phyloP scores from a whole-genome alignment of 1,284 basidiomycete species.

The Pisolithus thermaeus region DNA sequence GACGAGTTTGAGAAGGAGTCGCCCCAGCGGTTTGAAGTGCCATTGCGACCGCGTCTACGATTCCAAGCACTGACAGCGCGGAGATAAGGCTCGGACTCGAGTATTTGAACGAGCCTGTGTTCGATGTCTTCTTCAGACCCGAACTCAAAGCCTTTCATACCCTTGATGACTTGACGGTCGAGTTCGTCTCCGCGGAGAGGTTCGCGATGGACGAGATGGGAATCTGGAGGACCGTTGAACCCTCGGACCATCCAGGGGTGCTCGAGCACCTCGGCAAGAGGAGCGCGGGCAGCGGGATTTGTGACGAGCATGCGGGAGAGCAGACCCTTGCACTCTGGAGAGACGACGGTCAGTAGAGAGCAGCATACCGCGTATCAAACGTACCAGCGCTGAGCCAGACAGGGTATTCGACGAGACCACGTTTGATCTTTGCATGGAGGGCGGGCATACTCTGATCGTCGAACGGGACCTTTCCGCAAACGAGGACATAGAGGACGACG shows the following conservation, averaged over 20 bases:
- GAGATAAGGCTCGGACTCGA: slow-evolving; percentile 76
- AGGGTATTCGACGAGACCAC: slow-evolving; percentile 95
- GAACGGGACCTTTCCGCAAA: slow-evolving; percentile 98
- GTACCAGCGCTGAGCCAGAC: slow-evolving; percentile 91
- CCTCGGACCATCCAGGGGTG: slow-evolving; percentile 97
- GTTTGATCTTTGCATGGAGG: slow-evolving; percentile 97
- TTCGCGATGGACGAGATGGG: slow-evolving; percentile 84
- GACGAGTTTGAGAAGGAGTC: slow-evolving; percentile 60
- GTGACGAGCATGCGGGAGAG: slow-evolving; percentile 96
- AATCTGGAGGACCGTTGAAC: slow-evolving; percentile 72
- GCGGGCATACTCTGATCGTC: slow-evolving; percentile 99
- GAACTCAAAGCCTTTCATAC: slow-evolving; percentile 98
- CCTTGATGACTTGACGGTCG: slow-evolving; percentile 79
- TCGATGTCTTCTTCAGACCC: slow-evolving; percentile 86
- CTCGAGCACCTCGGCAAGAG: slow-evolving; percentile 79
- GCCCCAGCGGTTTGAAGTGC: slow-evolving; percentile 40
- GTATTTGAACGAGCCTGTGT: slow-evolving; percentile 63
- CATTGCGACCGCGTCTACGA: slow-evolving; percentile 53
- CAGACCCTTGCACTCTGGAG: slow-evolving; percentile 87
- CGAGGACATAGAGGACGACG: slow-evolving; percentile 94
- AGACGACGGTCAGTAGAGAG: slow-evolving; percentile 10
- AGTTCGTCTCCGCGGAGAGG: slow-evolving; percentile 86
- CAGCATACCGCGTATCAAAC: slow-evolving; percentile 17
- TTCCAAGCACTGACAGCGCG: slow-evolving; percentile 77
- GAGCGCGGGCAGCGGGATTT: slow-evolving; percentile 81